Evolutionary conservation across 179 eudicot species (phyloP).

Genomic region (Amaranthus tricolor): DNA sequence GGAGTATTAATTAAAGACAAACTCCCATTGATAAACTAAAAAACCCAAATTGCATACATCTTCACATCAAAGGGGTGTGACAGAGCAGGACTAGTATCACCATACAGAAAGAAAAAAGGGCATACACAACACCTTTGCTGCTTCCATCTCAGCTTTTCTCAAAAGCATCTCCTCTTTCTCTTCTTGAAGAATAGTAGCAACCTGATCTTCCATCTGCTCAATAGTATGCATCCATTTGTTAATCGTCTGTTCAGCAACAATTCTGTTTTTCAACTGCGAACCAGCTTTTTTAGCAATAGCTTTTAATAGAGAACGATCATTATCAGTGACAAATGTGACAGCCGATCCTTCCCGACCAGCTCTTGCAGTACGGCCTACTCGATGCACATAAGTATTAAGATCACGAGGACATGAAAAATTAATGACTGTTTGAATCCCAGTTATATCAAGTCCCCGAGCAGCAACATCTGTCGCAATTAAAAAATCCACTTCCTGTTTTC

Average conservation of each 20-base stretch:
- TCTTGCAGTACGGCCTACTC: constrained; percentile 99
- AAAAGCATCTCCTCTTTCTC: constrained; percentile 96
- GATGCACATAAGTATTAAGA: constrained; percentile 84
- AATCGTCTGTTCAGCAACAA: constrained; percentile 83
- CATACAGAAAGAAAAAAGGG: background rate
- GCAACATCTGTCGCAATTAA: constrained; percentile 91
- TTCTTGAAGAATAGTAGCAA: constrained; percentile 66
- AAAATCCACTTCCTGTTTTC: constrained; percentile 85
- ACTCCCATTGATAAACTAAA: background rate
- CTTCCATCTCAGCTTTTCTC: constrained; percentile 99
- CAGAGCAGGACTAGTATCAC: background rate
- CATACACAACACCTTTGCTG: constrained; percentile 58
- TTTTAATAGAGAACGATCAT: constrained; percentile 79
- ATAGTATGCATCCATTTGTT: constrained; percentile 69
- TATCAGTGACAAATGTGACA: constrained; percentile 93
- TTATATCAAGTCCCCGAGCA: constrained; percentile 94
- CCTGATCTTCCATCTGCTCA: constrained; percentile 95
- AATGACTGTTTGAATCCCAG: constrained; percentile 87
- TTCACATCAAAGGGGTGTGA: constrained; percentile 7
- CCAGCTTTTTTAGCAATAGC: constrained; percentile 94
- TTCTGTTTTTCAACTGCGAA: constrained; percentile 78
- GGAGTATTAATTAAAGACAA: background rate
- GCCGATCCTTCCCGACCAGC: constrained; percentile 94
- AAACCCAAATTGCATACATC: background rate
- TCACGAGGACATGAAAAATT: constrained; percentile 89